Evolutionary conservation across 1,284 basidiomycete genomes (phyloP), one percentile per base, ranked within the genome.

Genomic region (Ustilago curta): DNA sequence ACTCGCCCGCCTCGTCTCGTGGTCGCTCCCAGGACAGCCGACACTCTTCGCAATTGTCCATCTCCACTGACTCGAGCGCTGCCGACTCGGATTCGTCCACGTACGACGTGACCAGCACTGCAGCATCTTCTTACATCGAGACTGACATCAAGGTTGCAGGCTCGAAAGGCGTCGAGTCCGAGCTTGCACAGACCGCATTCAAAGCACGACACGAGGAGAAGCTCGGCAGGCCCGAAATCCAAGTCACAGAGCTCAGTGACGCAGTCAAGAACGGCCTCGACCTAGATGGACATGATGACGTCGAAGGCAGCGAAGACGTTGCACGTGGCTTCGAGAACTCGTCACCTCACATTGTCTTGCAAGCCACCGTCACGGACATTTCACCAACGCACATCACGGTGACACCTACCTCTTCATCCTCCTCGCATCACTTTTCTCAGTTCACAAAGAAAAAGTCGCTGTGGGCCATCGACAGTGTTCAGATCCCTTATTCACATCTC

Each of bases 401-500:
- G 39, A 75, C 69, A n/a, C 78, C 70, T 3, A 60, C 64, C 18
- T 62, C 59, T 8, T 43, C 65, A 4, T 59, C 58, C 4, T 69
- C 66, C 14, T 63, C 63, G 25, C 58, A 67, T 44, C 68, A 66
- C 27, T 53, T 69, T 8, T 68, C 71, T 16, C 56, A 68, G 37
- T 66, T 76, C 42, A 25, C 66, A 25, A 53, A 59, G 39, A 77
- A 76, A 59, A 78, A 73, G 47, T 65, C 61, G 29, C 77, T 84
- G 11, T 84, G 83, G 83, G 58, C 74, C 21, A 81, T 84, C 68
- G 81, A 82, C 59, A 78, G 72, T 31, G 64, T 83, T 4, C 58
- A 75, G 44, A 83, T 84, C 31, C 83, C 83, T 8, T 83, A 83
- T 57, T 73, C 81, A 19, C 81, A 84, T 54, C 78, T 84, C 32